phyloP scores from a whole-genome alignment of 345 rosid species.

The Turnera subulata region DNA sequence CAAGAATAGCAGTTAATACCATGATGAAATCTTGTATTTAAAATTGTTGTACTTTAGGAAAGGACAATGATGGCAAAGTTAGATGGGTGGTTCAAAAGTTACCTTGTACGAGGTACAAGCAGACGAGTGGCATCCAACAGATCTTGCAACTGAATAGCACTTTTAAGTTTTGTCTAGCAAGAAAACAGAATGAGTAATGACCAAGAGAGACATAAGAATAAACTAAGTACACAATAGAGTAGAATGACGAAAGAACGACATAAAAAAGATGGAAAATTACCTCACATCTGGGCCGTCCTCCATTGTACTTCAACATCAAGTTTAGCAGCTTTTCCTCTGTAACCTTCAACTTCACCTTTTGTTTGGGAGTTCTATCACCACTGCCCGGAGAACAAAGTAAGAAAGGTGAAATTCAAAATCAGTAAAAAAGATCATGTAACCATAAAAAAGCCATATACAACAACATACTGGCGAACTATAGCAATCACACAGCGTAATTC shows the following conservation, averaged over 20 bases:
- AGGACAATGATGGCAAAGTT: neutral
- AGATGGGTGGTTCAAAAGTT: constrained; percentile 9
- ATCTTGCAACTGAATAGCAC: constrained; percentile 96
- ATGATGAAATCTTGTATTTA: too few species aligned
- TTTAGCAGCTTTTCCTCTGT: constrained; percentile 94
- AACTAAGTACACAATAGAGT: neutral
- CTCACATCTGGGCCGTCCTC: constrained; percentile 91
- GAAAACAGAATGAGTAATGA: neutral
- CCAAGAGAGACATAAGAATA: constrained; percentile 1
- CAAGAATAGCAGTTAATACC: neutral
- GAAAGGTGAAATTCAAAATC: constrained; percentile 1
- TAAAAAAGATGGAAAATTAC: constrained; percentile 32
- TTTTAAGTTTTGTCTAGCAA: constrained; percentile 94
- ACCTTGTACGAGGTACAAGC: constrained; percentile 95
- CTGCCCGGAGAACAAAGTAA: constrained; percentile 34
- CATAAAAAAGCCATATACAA: neutral
- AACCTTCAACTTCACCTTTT: constrained; percentile 96
- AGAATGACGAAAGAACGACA: neutral
- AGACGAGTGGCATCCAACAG: constrained; percentile 94
- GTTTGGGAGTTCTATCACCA: constrained; percentile 99
- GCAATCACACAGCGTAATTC: constrained; percentile 98
- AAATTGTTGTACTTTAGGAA: neutral
- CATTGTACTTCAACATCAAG: constrained; percentile 96
- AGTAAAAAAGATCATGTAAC: neutral
- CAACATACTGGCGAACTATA: constrained; percentile 89